A percentile compares a stretch with the other conserved stretches of the same genome.
Conservation (phyloP, 345 rosid genomes). For the Boechera retrofracta region DNA sequence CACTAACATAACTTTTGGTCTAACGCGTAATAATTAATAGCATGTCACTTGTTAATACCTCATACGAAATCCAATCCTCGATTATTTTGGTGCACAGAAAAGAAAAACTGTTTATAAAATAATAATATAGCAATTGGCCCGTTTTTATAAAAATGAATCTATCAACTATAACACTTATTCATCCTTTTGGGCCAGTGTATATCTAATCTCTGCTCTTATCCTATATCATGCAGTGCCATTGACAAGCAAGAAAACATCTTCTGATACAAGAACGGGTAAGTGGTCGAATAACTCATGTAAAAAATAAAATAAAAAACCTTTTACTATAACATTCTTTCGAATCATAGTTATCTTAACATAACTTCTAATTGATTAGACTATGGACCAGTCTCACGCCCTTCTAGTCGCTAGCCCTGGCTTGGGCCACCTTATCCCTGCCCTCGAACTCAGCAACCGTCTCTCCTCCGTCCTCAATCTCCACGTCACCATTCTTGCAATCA, state of each 20-base stretch:
- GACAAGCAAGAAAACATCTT: slow-evolving; percentile 6
- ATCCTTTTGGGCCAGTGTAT: not conserved
- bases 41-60: too few species aligned
- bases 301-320: not conserved
- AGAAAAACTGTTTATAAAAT: too few species aligned
- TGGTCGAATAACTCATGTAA: not conserved
- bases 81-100: not conserved
- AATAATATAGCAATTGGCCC: too few species aligned
- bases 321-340: not conserved
- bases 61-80: not conserved
- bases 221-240: slow-evolving; percentile 5
- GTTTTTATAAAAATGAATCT: not conserved
- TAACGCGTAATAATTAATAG: not conserved
- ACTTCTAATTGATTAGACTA: slow-evolving; percentile 2
- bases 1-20: not conserved
- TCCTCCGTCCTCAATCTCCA: slow-evolving; percentile 41
- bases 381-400: slow-evolving; percentile 49
- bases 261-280: slow-evolving; percentile 1
- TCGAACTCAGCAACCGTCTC: slow-evolving; percentile 65
- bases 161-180: not conserved
- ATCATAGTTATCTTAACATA: slow-evolving; percentile 11
- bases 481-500: slow-evolving; percentile 53
- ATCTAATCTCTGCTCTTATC: not conserved
- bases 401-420: slow-evolving; percentile 65
- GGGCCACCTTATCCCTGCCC: slow-evolving; percentile 63